These are phyloP conservation scores for Trichoderma sp. DNA, from an alignment of 2,329 filamentous ascomycete species.

Conservation along the genomic window DNA sequence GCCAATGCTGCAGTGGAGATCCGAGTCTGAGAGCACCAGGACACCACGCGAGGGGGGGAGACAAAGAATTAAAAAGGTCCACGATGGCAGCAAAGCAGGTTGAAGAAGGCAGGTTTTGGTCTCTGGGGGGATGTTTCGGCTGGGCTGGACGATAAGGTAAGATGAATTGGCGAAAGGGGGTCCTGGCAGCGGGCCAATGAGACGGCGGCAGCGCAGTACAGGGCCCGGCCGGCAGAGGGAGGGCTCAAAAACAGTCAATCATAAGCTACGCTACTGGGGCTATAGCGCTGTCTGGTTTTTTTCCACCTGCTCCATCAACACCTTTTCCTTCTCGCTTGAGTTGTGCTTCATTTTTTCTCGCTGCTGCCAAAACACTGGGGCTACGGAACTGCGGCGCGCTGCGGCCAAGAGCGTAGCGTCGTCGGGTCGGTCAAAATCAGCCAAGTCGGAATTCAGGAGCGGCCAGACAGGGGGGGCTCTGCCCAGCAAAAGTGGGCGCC, in stretches of 20 bases:
- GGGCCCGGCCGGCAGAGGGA: conserved; percentile 7
- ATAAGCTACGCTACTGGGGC: neutral
- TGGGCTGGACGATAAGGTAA: conserved; percentile 12
- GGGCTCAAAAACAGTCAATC: neutral
- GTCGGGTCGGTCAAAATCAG: conserved; percentile 11
- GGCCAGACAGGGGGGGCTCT: conserved; percentile 21
- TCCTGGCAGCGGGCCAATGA: conserved; percentile 19
- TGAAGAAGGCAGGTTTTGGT: conserved; percentile 21
- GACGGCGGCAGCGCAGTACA: conserved; percentile 5
- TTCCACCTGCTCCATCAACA: neutral
- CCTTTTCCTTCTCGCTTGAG: neutral
- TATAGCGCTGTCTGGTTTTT: neutral
- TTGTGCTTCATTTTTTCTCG: neutral
- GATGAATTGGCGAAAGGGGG: conserved; percentile 27
- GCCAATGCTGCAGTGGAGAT: conserved; percentile 21
- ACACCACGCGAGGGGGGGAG: conserved; percentile 19
- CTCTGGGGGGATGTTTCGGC: conserved; percentile 11
- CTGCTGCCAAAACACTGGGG: neutral
- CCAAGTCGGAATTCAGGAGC: conserved; percentile 21
- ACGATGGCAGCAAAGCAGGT: conserved; percentile 26
- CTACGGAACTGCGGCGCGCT: conserved; percentile 20
- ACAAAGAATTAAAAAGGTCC: conserved; percentile 2
- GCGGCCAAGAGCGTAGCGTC: conserved; percentile 19
- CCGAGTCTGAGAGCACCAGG: conserved; percentile 19
- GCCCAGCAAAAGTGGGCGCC: conserved; percentile 21